phyloP scores from a whole-genome alignment of 345 rosid species.

The Firmiana major region DNA sequence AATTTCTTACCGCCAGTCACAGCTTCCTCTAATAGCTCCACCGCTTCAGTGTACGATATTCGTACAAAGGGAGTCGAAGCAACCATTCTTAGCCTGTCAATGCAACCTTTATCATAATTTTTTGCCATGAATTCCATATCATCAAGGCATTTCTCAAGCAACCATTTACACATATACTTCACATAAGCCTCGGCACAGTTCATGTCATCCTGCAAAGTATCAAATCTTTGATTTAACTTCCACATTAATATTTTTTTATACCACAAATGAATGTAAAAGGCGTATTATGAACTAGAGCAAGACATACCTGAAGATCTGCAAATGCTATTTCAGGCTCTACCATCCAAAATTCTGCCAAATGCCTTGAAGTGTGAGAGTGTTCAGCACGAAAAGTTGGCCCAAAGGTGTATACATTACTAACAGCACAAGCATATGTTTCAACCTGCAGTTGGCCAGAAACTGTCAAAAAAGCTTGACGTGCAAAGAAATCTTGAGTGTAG shows the following conservation, averaged over 20 bases:
- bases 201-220: conserved; percentile 74
- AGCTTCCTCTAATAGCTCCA: conserved; percentile 59
- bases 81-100: conserved; percentile 69
- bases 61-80: conserved; percentile 83
- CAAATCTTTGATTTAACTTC: not conserved
- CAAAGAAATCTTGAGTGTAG: conserved; percentile 67
- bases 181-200: conserved; percentile 97
- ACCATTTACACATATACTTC: conserved; percentile 76
- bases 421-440: conserved; percentile 85
- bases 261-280: not conserved
- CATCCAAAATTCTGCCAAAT: conserved; percentile 99
- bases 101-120: conserved; percentile 63
- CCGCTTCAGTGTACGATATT: conserved; percentile 77
- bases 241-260: not conserved
- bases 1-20: conserved; percentile 66
- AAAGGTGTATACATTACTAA: conserved; percentile 78
- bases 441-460: conserved; percentile 96
- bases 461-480: conserved; percentile 88
- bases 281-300: not conserved
- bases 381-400: conserved; percentile 98
- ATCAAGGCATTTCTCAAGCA: conserved; percentile 74
- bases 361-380: conserved; percentile 91
- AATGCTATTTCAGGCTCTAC: conserved; percentile 93
- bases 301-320: conserved; percentile 75
- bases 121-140: conserved; percentile 92